Evolutionary conservation across 441 rosid species (phyloP).

Genomic region (Eutrema salsugineum): DNA sequence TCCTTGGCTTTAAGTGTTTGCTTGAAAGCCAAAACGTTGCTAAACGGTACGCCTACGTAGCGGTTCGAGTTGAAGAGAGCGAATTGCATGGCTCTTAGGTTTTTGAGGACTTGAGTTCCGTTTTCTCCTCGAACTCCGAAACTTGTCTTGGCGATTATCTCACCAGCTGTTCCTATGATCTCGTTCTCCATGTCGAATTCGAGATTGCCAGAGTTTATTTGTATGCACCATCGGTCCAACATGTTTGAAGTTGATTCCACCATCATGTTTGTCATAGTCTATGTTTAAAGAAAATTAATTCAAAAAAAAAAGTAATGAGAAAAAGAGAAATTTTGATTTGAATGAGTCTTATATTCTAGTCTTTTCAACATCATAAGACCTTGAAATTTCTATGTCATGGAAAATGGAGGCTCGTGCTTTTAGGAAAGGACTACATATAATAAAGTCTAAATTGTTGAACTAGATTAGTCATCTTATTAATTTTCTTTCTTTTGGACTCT

Average conservation of each 20-base stretch:
- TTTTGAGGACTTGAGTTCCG: constrained; percentile 59
- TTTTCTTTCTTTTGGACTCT: constrained; percentile 12
- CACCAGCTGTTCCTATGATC: constrained; percentile 67
- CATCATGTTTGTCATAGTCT: constrained; percentile 72
- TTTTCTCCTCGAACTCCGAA: constrained; percentile 63
- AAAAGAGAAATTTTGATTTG: constrained; percentile 12
- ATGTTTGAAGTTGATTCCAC: constrained; percentile 69
- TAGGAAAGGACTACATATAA: neutral
- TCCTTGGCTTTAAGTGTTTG: constrained; percentile 52
- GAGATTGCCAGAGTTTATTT: constrained; percentile 41
- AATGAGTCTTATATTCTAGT: constrained; percentile 12
- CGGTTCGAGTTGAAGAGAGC: constrained; percentile 73
- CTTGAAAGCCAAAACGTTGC: constrained; percentile 48
- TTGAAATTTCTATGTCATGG: constrained; percentile 2
- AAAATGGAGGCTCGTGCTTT: constrained; percentile 20
- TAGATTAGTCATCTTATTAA: constrained; percentile 21
- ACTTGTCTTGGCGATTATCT: constrained; percentile 85
- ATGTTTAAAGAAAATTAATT: neutral
- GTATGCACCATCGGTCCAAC: constrained; percentile 49
- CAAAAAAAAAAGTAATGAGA: constrained; percentile 17
- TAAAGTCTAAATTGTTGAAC: constrained; percentile 24
- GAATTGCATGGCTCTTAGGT: constrained; percentile 67
- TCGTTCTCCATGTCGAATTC: constrained; percentile 76
- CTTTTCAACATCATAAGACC: constrained; percentile 4
- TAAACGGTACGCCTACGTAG: constrained; percentile 82